Evolutionary conservation across 2,329 filamentous ascomycete genomes (phyloP), one percentile per base, ranked within the genome.

Genomic region (Dothideomycetes sp.): DNA sequence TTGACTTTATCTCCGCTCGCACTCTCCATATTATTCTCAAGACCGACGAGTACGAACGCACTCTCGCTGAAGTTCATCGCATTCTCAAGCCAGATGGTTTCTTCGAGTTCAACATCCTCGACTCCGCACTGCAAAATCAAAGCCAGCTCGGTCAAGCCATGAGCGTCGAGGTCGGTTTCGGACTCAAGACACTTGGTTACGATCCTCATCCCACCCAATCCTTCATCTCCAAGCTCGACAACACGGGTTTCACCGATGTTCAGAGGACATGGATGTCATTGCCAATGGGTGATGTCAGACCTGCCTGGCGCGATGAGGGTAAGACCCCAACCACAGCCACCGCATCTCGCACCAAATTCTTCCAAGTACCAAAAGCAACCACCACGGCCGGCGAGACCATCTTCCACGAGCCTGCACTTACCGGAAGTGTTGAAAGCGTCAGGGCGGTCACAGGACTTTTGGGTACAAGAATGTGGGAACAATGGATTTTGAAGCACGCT

Each of bases 1-100:
- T 98, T 54, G 89, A 96, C 55, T 77, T 95, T 49, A 77, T 98
- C 54, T 94, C 85, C 3, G 86, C 88, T 1, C 82, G 89, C 24
- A 84, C 88, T 43, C 73, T 98, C 33, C 84, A 94, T 62, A 77
- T 81, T 39, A 73, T 93, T 27, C 76, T 98, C 53, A 91, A 89
- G 59, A 71, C 68, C 3, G 86, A 96, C 55, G 89, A 96, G 64
- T 95, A 88, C 73, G 84, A 93, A 57, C 71, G 80, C 34, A 91
- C 85, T 46, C 71, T 96, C 7, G 70, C 69, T 38, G 91, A 98
- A 65, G 93, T 87, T 59, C 79, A 85, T 67, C 86, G 91, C 45
- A 82, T 93, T 44, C 78, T 95, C 51, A 94, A 94, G 66, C 88
- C 89, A 1, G 87, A 86, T 36, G 91, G 91, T 22, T 89, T 89